Base-by-base conservation (phyloP, 345 rosid genomes). In the Triadica sebifera region DNA sequence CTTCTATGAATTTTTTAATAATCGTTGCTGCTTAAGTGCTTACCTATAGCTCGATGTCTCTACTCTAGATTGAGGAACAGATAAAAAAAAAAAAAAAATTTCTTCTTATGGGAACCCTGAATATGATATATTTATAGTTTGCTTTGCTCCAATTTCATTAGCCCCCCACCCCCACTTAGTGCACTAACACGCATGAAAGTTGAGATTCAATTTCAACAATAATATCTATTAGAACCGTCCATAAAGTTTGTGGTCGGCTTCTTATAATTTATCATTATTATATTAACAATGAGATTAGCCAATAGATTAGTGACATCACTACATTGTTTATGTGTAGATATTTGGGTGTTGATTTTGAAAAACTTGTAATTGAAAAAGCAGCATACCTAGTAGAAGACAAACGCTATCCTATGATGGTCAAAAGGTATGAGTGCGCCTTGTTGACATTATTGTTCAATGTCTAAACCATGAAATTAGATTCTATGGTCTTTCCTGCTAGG, bases 201-300 rank as follows among this genome's bases (percentile, higher is more conserved):
- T 50, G 70, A 65, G 57, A 57, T 64, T 63, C 24, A 43, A 37
- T 24, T 45, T 55, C 38, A 43, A 43, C 70, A 67, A 66, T 73
- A 25, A 79, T 67, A 75, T 75, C 22, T 53, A 22, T 59, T 38
- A 50, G 12, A 2, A 38, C 83, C 85, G 79, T 12, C 84, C 85
- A 78, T 25, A 67, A 83, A 81, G 85, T 74, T 75, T 70, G 78
- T 72, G 60, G 80, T 66, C 53, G 60, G 62, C 68, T 64, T 65
- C 67, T 75, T 58, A 12, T 74, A 29, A 16, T 49, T 12, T 53
- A 37, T 22, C 13, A 55, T 59, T 55, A 11, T 37, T 55, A 11
- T 37, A 65, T 60, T 55, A 74, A 67, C 29, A 70, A 41, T 29
- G 46, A 16, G 8, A 11, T 12, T 9, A 68, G 2, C 78, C 87